Conservation (phyloP, 164 flowering plant species). For the Macadamia tetraphylla region DNA sequence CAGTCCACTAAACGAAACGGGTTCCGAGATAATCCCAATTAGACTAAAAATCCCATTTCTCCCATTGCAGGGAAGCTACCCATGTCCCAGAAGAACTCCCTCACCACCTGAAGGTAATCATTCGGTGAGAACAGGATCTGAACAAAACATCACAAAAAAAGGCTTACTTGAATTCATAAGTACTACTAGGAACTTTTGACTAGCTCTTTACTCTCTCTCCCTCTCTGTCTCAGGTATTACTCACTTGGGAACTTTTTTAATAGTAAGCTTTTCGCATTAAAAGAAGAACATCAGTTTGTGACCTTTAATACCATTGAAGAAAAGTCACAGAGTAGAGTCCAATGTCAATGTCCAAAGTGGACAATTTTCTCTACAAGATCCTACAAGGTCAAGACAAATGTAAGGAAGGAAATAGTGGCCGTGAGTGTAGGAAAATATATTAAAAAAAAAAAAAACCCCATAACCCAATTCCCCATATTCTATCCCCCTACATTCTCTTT, state of each 20-base stretch:
- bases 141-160: constrained; percentile 9
- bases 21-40: constrained; percentile 10
- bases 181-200: constrained; percentile 24
- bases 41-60: constrained; percentile 18
- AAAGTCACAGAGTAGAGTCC: constrained; percentile 11
- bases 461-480: constrained; percentile 24
- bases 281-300: constrained; percentile 36
- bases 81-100: constrained; percentile 1
- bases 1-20: constrained; percentile 14
- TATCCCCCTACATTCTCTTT: neutral
- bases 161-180: neutral
- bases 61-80: constrained; percentile 14
- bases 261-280: constrained; percentile 36
- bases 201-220: neutral
- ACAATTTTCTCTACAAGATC: constrained; percentile 15
- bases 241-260: constrained; percentile 14
- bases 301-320: constrained; percentile 19
- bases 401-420: constrained; percentile 14
- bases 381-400: constrained; percentile 11
- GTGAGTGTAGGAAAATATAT: neutral
- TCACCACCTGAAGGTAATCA: constrained; percentile 8
- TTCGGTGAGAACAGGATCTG: neutral
- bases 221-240: neutral
- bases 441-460: neutral
- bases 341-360: constrained; percentile 19